These are phyloP conservation scores for Cladobotryum protrusum DNA, from an alignment of 2,329 filamentous ascomycete species.

Conservation along the genomic window DNA sequence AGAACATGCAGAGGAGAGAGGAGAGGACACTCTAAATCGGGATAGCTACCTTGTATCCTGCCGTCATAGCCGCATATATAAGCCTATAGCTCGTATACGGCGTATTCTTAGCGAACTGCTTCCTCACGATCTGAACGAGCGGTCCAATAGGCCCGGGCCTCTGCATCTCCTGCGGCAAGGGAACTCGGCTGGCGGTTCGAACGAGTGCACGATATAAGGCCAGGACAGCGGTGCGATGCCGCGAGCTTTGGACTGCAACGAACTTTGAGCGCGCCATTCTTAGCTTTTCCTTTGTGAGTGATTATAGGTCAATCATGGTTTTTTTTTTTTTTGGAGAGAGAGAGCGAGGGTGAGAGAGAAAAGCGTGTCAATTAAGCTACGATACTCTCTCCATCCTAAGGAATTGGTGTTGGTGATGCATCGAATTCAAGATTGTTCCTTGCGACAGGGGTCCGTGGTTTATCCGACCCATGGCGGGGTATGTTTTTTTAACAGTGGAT, in stretches of 20 bases:
- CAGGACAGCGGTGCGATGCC: slow-evolving; percentile 53
- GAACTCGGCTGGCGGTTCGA: slow-evolving; percentile 46
- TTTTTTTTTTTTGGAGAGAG: too few relatives aligned
- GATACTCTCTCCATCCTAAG: too few relatives aligned
- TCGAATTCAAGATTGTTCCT: slow-evolving; percentile 1
- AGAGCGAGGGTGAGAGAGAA: too few relatives aligned
- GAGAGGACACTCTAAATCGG: not conserved
- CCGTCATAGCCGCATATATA: slow-evolving; percentile 54
- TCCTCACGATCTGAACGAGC: slow-evolving; percentile 52
- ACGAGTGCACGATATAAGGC: slow-evolving; percentile 69
- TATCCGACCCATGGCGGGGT: slow-evolving; percentile 4
- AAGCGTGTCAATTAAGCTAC: too few relatives aligned
- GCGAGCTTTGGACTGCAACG: slow-evolving; percentile 43
- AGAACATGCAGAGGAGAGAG: not conserved
- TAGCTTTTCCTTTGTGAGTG: too few relatives aligned
- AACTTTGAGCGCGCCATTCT: slow-evolving; percentile 29
- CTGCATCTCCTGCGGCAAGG: slow-evolving; percentile 41
- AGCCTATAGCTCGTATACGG: slow-evolving; percentile 53
- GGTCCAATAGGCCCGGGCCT: slow-evolving; percentile 31
- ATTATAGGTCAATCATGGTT: too few relatives aligned
- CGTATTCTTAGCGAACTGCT: slow-evolving; percentile 56
- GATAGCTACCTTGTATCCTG: slow-evolving; percentile 58
- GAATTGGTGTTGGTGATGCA: not conserved
- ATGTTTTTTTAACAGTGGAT: too few relatives aligned
- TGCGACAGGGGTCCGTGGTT: slow-evolving; percentile 7